Conservation (phyloP, 257 asterid genomes). For the Penstemon davidsonii region DNA sequence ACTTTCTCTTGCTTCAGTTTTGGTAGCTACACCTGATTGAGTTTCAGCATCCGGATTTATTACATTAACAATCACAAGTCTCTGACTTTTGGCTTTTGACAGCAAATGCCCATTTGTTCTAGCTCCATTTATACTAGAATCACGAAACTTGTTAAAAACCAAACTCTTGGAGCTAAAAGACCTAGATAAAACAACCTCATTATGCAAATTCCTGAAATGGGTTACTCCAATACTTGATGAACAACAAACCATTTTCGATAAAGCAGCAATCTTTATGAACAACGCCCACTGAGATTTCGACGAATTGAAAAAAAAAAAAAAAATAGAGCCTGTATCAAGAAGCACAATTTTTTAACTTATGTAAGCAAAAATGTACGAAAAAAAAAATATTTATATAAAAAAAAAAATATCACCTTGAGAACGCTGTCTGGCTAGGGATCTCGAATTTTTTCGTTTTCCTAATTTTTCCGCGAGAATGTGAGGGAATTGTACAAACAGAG, state of each 20-base stretch:
- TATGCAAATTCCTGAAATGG: constrained; percentile 41
- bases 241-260: constrained; percentile 53
- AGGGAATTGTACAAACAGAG: constrained; percentile 13
- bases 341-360: not conserved
- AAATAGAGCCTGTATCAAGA: constrained; percentile 7
- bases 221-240: constrained; percentile 48
- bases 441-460: not conserved
- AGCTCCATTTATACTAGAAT: constrained; percentile 25
- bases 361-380: not conserved
- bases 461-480: not conserved
- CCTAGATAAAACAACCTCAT: constrained; percentile 36
- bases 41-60: constrained; percentile 46
- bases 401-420: not conserved
- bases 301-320: constrained; percentile 25
- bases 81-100: constrained; percentile 29
- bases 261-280: not conserved
- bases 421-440: not conserved
- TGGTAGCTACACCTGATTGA: constrained; percentile 35
- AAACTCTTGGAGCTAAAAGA: constrained; percentile 30
- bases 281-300: constrained; percentile 39
- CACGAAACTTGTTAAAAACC: constrained; percentile 24
- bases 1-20: constrained; percentile 29
- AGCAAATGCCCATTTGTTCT: constrained; percentile 30
- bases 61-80: constrained; percentile 45
- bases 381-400: constrained; percentile 4